phyloP scores from a whole-genome alignment of 352 stramenopile genomes.

The Plasmopara halstedii region DNA sequence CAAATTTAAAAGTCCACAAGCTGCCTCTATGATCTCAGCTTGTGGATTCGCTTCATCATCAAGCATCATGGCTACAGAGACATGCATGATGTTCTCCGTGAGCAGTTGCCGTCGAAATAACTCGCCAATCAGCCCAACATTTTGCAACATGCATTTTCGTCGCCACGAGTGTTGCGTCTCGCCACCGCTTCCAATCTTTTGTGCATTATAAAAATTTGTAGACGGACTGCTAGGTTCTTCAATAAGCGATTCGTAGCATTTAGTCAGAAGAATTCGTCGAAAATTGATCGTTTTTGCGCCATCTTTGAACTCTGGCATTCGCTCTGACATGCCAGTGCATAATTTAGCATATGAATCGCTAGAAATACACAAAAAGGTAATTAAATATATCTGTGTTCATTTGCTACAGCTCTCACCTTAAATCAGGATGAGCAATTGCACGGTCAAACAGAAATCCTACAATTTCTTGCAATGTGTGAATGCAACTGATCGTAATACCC shows the following conservation, averaged over 20 bases:
- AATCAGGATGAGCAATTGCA: conserved; percentile 47
- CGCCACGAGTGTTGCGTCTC: conserved; percentile 53
- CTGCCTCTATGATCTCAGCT: conserved; percentile 55
- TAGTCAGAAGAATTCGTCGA: conserved; percentile 63
- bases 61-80: conserved; percentile 80
- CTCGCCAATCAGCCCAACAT: conserved; percentile 65
- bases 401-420: conserved; percentile 31
- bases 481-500: conserved; percentile 60
- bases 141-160: conserved; percentile 66
- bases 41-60: conserved; percentile 62
- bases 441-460: conserved; percentile 64
- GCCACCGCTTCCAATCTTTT: conserved; percentile 14
- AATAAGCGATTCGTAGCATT: conserved; percentile 75
- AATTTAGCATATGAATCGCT: conserved; percentile 62
- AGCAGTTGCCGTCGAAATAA: conserved; percentile 72
- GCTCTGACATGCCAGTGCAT: conserved; percentile 52
- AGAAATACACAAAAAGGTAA: not conserved
- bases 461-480: conserved; percentile 60
- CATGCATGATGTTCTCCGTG: conserved; percentile 81
- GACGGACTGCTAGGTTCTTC: conserved; percentile 45
- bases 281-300: conserved; percentile 83
- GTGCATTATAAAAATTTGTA: conserved; percentile 4
- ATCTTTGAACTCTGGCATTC: conserved; percentile 73
- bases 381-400: not conserved
- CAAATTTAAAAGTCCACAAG: conserved; percentile 51